Conservation (phyloP, 352 stramenopile species). For the Phytopythium vexans region DNA sequence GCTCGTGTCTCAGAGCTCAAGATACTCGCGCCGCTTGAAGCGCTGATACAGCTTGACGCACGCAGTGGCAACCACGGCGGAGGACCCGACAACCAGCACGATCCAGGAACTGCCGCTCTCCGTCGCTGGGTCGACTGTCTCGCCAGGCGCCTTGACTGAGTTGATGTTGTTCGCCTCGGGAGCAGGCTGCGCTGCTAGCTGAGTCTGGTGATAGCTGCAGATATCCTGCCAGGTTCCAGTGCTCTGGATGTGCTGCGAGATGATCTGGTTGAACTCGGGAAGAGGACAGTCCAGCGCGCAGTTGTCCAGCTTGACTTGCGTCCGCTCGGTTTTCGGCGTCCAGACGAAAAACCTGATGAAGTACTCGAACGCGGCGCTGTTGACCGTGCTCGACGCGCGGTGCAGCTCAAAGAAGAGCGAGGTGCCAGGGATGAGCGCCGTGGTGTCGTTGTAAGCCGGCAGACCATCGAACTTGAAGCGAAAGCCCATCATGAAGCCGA, state of each 20-base stretch:
- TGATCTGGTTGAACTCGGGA: constrained; percentile 47
- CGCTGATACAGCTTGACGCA: constrained; percentile 42
- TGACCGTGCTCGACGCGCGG: constrained; percentile 13
- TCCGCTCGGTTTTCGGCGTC: constrained; percentile 54
- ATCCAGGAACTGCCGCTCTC: constrained; percentile 22
- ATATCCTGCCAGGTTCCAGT: constrained; percentile 74
- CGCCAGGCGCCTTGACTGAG: too few relatives aligned
- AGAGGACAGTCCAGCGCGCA: constrained; percentile 61
- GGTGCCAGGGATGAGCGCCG: constrained; percentile 58
- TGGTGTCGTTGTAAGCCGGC: constrained; percentile 62
- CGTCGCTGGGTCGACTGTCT: too few relatives aligned
- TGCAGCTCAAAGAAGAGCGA: constrained; percentile 79
- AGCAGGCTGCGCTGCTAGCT: too few relatives aligned
- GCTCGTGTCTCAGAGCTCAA: constrained; percentile 21
- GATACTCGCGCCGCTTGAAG: constrained; percentile 39
- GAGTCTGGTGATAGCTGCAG: constrained; percentile 45
- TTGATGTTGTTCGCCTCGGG: too few relatives aligned
- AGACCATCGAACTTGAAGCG: constrained; percentile 71
- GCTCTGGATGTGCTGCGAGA: constrained; percentile 45
- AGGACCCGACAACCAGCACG: constrained; percentile 24
- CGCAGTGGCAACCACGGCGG: constrained; percentile 36
- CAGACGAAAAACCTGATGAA: constrained; percentile 72
- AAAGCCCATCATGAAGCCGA: constrained; percentile 79
- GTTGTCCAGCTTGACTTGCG: constrained; percentile 51
- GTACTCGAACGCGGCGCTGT: constrained; percentile 18